phyloP scores from a whole-genome alignment of 106 monocot genomes.

The Acanthochlamys bracteata region DNA sequence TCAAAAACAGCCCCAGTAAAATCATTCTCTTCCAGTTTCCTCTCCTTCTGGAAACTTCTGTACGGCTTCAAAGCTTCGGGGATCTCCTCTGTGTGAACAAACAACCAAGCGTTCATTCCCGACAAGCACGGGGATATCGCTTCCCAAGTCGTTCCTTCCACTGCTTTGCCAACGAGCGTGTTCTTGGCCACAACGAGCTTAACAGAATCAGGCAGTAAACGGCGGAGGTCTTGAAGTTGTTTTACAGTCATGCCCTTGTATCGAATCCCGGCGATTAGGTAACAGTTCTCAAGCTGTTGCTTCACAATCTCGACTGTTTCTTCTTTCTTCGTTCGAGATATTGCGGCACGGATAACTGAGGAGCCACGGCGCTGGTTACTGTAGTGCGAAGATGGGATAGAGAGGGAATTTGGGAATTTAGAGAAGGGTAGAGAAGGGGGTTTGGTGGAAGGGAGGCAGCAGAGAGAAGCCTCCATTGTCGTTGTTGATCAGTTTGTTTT shows the following conservation, averaged over 20 bases:
- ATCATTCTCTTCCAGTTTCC: conserved; percentile 74
- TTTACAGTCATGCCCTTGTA: conserved; percentile 88
- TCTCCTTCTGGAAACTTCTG: conserved; percentile 75
- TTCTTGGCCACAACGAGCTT: conserved; percentile 84
- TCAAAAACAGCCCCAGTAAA: conserved; percentile 90
- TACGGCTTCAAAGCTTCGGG: conserved; percentile 71
- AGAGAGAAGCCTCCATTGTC: conserved; percentile 29
- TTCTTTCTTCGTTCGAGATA: conserved; percentile 75
- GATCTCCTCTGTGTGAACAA: conserved; percentile 88
- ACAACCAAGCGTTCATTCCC: conserved; percentile 96
- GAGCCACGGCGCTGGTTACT: not conserved
- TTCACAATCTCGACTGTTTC: conserved; percentile 49
- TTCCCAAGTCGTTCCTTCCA: conserved; percentile 84
- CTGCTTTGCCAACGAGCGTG: conserved; percentile 78
- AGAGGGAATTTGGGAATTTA: conserved; percentile 1
- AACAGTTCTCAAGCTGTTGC: conserved; percentile 68
- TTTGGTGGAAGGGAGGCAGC: conserved; percentile 16
- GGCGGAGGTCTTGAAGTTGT: conserved; percentile 82
- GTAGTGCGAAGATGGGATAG: not conserved
- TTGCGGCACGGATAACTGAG: conserved; percentile 60
- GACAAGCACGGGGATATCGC: conserved; percentile 65
- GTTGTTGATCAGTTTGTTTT: no score
- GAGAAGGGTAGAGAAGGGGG: not conserved
- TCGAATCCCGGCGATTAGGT: conserved; percentile 80
- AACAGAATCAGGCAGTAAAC: conserved; percentile 51